Evolutionary conservation across 2,329 filamentous ascomycete species (phyloP), one percentile per base, ranked within the genome.

Genomic region (Diaporthe longicolla): DNA sequence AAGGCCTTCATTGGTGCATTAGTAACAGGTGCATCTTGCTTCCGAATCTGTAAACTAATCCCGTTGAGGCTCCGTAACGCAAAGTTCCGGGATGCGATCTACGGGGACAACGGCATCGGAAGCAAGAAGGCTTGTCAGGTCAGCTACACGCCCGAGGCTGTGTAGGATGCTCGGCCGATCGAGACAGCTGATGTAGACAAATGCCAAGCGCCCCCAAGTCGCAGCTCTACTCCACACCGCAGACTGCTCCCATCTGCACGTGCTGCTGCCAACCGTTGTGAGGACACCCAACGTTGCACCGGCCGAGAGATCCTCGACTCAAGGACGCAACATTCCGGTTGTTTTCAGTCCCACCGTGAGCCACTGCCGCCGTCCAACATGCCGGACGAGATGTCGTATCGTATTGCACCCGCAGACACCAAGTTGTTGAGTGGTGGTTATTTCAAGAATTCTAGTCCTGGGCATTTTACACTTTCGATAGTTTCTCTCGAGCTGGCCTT

Each of bases 391-490:
- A 52, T 37, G 63, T 66, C 24, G 59, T 3, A 63, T 48, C 8
- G 45, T 40, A 50, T 52, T 40, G 7, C 6, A 45, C 24, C 35
- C 54, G 21, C 63, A 52, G 11, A 24, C 45, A 3, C n/a, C 63
- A 35, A 13, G 63, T 66, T 13, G 35, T 40, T 50, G 32, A 52
- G 21, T 66, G 63, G 63, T 52, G 29, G 63, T 19, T 66, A 52
- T 66, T 66, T 37, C 45, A 66, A 37, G 63, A 52, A 52, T 26
- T 52, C 13, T 0, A 13, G 26, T 66, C 37, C 63, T 52, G 63
- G 45, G 43, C 61, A 66, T 24, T 66, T 52, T 66, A 66, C 45
- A 66, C 63, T 66, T 66, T 66, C 63, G 21, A 66, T 66, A 52
- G 45, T 37, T 21, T 19, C 29, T 13, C 10, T 52, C 13, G 4